Conservation (phyloP, 2,329 filamentous ascomycete genomes). For the Colletotrichum horii region DNA sequence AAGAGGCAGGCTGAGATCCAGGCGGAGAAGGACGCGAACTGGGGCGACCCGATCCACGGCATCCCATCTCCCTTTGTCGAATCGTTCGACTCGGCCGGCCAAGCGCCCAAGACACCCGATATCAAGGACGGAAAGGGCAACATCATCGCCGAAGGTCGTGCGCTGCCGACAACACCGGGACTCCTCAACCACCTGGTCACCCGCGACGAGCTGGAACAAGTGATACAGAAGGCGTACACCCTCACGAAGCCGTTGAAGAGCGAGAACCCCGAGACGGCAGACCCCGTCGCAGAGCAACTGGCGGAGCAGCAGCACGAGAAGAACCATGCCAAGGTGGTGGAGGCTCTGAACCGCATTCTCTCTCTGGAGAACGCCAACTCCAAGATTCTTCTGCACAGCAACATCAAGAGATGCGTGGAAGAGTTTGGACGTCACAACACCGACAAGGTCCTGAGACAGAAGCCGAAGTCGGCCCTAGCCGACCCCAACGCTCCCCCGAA, state of each 20-base stretch:
- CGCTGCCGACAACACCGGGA: slow-evolving; percentile 52
- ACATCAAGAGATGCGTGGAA: slow-evolving; percentile 83
- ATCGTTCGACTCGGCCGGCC: slow-evolving; percentile 74
- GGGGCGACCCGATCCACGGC: slow-evolving; percentile 83
- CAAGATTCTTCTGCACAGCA: slow-evolving; percentile 80
- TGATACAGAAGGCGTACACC: slow-evolving; percentile 70
- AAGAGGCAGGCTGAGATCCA: slow-evolving; percentile 74
- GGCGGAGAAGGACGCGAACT: slow-evolving; percentile 64
- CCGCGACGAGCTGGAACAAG: slow-evolving; percentile 68
- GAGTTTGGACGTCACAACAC: slow-evolving; percentile 92
- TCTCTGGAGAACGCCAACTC: slow-evolving; percentile 77
- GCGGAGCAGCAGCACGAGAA: slow-evolving; percentile 50
- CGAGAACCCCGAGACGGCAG: slow-evolving; percentile 37
- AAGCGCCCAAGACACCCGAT: slow-evolving; percentile 41
- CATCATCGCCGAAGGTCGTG: slow-evolving; percentile 39
- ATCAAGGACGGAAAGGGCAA: slow-evolving; percentile 47
- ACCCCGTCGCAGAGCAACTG: slow-evolving; percentile 43
- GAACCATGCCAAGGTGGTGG: slow-evolving; percentile 70
- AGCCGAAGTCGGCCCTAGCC: slow-evolving; percentile 53
- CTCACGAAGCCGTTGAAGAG: slow-evolving; percentile 64
- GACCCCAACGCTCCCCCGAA: slow-evolving; percentile 42
- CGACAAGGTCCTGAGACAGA: slow-evolving; percentile 71
- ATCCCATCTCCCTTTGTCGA: slow-evolving; percentile 81
- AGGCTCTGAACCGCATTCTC: slow-evolving; percentile 81
- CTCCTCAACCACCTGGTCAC: slow-evolving; percentile 80